Percentiles rank a stretch among this genome's conserved stretches.
Evolutionary conservation across 768 basidiomycete species (phyloP).

Genomic region (Filobasidium floriforme): DNA sequence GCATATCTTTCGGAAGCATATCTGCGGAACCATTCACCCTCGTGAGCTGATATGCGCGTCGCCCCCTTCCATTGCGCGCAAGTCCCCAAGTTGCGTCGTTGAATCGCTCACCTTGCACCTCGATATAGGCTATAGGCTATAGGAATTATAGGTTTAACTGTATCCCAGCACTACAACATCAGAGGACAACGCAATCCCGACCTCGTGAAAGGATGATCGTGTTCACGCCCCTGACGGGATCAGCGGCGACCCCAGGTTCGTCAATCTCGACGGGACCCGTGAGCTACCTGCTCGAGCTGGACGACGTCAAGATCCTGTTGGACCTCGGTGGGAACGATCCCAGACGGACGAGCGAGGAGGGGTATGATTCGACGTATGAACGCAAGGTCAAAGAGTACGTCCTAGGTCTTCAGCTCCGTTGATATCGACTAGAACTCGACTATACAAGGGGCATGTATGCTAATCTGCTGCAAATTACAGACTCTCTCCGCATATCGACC

Average conservation of each 20-base stretch:
- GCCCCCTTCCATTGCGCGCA: too few relatives aligned
- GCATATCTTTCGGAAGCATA: not conserved
- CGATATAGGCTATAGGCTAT: too few relatives aligned
- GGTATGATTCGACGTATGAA: conserved; percentile 36
- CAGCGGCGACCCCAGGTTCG: conserved; percentile 48
- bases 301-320: conserved; percentile 84
- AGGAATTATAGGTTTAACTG: too few relatives aligned
- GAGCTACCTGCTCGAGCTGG: conserved; percentile 78
- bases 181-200: too few relatives aligned
- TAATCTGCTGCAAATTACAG: conserved; percentile 46
- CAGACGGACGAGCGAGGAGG: conserved; percentile 25
- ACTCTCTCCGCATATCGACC: conserved; percentile 69
- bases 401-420: not conserved
- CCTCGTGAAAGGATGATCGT: conserved; percentile 78
- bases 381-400: conserved; percentile 41
- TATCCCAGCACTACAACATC: too few relatives aligned
- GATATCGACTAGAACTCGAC: not conserved
- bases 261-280: conserved; percentile 57
- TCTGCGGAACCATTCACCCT: too few relatives aligned
- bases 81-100: too few relatives aligned
- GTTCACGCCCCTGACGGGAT: conserved; percentile 79
- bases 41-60: not conserved
- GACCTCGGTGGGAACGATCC: conserved; percentile 71
- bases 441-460: not conserved
- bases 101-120: too few relatives aligned